These are phyloP conservation scores for Talaromyces nanjingensis DNA, from an alignment of 495 filamentous ascomycete species.

Conservation along the genomic window DNA sequence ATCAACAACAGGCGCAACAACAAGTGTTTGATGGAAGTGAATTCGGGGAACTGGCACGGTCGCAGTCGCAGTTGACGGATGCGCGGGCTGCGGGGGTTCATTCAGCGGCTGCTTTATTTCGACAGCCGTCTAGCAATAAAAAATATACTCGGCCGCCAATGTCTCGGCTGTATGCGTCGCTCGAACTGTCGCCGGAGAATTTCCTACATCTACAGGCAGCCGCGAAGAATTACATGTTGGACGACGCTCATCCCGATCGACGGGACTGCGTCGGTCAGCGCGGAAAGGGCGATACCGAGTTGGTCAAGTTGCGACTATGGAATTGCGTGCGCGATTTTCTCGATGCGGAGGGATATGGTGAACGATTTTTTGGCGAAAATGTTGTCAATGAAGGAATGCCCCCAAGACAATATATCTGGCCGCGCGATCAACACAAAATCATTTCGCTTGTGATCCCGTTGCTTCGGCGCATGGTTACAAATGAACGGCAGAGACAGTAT, in stretches of 20 bases:
- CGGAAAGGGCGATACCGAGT: conserved; percentile 53
- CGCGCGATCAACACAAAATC: conserved; percentile 48
- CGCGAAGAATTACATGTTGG: conserved; percentile 56
- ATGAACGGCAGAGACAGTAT: conserved; percentile 56
- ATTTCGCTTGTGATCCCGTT: conserved; percentile 52
- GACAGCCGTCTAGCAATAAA: conserved; percentile 44
- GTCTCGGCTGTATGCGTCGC: conserved; percentile 52
- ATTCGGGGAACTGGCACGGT: conserved; percentile 28
- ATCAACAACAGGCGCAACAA: conserved; percentile 15
- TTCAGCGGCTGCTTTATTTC: conserved; percentile 52
- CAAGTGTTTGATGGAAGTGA: conserved; percentile 19
- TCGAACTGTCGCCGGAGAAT: conserved; percentile 50
- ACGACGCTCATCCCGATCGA: conserved; percentile 48
- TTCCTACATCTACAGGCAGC: conserved; percentile 54
- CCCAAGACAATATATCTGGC: conserved; percentile 46
- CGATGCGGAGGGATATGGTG: conserved; percentile 47
- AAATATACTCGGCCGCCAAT: conserved; percentile 58
- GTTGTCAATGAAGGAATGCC: conserved; percentile 36
- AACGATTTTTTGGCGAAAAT: conserved; percentile 47
- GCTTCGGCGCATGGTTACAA: conserved; percentile 56
- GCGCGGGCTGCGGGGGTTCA: conserved; percentile 47
- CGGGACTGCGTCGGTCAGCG: conserved; percentile 52
- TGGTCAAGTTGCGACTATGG: conserved; percentile 55
- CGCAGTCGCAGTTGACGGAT: conserved; percentile 31
- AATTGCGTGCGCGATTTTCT: conserved; percentile 54